A percentile compares a stretch with the other conserved stretches of the same genome.
Conservation (phyloP, 2,329 filamentous ascomycete genomes). For the Cordyceps cicadae region DNA sequence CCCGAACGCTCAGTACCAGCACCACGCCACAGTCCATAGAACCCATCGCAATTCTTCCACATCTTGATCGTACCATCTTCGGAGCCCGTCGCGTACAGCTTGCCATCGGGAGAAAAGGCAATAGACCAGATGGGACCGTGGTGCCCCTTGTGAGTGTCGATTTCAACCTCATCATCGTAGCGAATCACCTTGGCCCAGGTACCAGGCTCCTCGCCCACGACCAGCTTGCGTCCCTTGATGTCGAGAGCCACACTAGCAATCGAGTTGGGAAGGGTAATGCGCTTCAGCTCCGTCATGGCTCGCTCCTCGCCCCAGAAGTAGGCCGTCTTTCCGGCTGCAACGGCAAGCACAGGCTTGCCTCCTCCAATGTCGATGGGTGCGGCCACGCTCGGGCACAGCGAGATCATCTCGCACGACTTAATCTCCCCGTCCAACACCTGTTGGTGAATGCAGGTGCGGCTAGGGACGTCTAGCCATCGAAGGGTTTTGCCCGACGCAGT, state of each 20-base stretch:
- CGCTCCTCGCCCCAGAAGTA: conserved; percentile 80
- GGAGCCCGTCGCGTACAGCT: conserved; percentile 90
- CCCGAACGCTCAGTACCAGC: conserved; percentile 32
- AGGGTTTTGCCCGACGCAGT: conserved; percentile 89
- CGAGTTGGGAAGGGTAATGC: conserved; percentile 70
- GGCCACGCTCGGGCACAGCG: conserved; percentile 50
- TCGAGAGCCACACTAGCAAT: conserved; percentile 88
- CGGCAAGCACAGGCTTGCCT: conserved; percentile 67
- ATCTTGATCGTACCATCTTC: conserved; percentile 98
- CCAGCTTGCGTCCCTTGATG: conserved; percentile 68
- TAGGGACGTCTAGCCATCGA: conserved; percentile 87
- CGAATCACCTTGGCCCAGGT: conserved; percentile 96
- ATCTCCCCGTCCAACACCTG: conserved; percentile 76
- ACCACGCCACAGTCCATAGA: conserved; percentile 56
- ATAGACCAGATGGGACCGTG: conserved; percentile 97
- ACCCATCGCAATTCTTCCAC: conserved; percentile 63
- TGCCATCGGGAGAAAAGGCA: conserved; percentile 89
- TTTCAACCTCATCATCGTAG: conserved; percentile 72
- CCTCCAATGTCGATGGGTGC: conserved; percentile 55
- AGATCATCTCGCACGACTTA: conserved; percentile 83
- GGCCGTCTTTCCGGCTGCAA: conserved; percentile 87
- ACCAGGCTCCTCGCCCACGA: conserved; percentile 84
- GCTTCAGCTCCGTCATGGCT: conserved; percentile 68
- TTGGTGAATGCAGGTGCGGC: conserved; percentile 65
- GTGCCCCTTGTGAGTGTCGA: conserved; percentile 93